Percentiles rank a stretch among this genome's conserved stretches.
phyloP scores from a whole-genome alignment of 768 basidiomycete genomes.

The Rhizopogon vulgaris region DNA sequence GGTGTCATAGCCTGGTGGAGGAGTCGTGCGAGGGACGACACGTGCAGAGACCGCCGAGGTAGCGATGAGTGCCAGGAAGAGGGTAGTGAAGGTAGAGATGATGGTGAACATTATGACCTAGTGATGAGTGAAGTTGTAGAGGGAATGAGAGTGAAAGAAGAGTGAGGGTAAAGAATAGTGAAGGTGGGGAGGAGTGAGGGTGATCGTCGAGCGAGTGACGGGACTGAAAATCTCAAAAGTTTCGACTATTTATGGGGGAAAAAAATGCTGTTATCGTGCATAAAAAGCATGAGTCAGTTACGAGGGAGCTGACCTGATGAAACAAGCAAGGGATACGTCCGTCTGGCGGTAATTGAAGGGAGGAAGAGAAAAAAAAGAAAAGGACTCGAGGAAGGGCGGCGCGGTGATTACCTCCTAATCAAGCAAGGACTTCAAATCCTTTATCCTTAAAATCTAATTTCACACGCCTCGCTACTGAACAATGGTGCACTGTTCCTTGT shows the following conservation, averaged over 20 bases:
- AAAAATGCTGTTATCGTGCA: constrained; percentile 20
- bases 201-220: neutral
- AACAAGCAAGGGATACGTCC: constrained; percentile 9
- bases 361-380: neutral
- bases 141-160: constrained; percentile 22
- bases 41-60: constrained; percentile 28
- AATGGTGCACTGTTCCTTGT: no score
- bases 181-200: no score
- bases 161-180: constrained; percentile 4
- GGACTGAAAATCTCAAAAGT: constrained; percentile 3
- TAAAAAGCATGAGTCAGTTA: neutral
- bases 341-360: constrained; percentile 7
- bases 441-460: constrained; percentile 2
- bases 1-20: constrained; percentile 40
- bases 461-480: no score
- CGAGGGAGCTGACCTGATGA: constrained; percentile 6
- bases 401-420: constrained; percentile 9
- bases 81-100: constrained; percentile 27
- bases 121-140: constrained; percentile 17
- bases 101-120: constrained; percentile 23
- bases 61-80: constrained; percentile 39
- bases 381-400: neutral
- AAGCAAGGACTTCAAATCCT: neutral
- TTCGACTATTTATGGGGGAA: neutral
- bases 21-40: constrained; percentile 27